Conservation (phyloP, 768 basidiomycete genomes). For the Thelephora aurantiotincta region DNA sequence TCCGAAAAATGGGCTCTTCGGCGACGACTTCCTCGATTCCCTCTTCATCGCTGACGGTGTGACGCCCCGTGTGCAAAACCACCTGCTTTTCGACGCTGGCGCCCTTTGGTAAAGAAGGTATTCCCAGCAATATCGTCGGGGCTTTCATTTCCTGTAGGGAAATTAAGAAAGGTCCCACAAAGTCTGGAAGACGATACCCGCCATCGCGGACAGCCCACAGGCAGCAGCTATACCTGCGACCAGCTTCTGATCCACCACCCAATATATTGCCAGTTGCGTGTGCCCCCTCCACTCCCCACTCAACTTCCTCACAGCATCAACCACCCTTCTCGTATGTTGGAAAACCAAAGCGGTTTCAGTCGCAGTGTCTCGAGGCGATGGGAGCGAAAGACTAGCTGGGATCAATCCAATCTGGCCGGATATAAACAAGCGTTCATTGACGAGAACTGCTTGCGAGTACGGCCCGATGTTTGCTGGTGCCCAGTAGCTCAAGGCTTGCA, state of each 20-base stretch:
- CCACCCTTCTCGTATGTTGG: slow-evolving; percentile 69
- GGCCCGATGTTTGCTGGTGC: slow-evolving; percentile 98
- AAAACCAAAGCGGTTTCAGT: slow-evolving; percentile 59
- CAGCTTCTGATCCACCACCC: slow-evolving; percentile 36
- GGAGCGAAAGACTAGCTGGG: slow-evolving; percentile 57
- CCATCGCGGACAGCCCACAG: slow-evolving; percentile 16
- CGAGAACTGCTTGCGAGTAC: slow-evolving; percentile 86
- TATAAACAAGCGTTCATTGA: slow-evolving; percentile 67
- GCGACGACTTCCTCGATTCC: slow-evolving; percentile 25
- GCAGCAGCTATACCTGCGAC: slow-evolving; percentile 27
- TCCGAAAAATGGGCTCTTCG: slow-evolving; percentile 22
- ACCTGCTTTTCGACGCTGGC: slow-evolving; percentile 71
- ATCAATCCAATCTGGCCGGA: slow-evolving; percentile 93
- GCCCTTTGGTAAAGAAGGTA: slow-evolving; percentile 54
- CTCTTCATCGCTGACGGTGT: slow-evolving; percentile 30
- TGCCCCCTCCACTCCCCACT: slow-evolving; percentile 50
- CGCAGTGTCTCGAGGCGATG: slow-evolving; percentile 40
- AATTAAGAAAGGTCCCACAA: not conserved
- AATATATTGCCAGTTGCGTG: slow-evolving; percentile 55
- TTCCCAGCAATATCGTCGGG: slow-evolving; percentile 42
- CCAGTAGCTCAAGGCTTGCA: slow-evolving; percentile 96
- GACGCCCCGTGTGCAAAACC: slow-evolving; percentile 52
- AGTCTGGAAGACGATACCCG: slow-evolving; percentile 1
- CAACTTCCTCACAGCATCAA: slow-evolving; percentile 38
- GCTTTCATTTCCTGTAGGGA: slow-evolving; percentile 10